Evolutionary conservation across 1,284 basidiomycete genomes (phyloP).

Genomic region (Sporisorium iseilematis-ciliati): DNA sequence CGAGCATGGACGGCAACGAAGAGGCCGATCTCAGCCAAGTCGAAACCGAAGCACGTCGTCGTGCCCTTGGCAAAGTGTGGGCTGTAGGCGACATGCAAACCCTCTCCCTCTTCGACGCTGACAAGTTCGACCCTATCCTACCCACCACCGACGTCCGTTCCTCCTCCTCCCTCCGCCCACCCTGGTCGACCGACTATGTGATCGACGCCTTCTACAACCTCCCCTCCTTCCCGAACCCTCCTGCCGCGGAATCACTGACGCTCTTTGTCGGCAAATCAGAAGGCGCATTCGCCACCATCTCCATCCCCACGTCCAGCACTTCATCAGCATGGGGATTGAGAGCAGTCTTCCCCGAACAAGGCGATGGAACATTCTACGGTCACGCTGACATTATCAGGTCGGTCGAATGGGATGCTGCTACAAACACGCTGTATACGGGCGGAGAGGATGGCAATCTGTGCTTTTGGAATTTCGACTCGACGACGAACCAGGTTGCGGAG

Average conservation of each 20-base stretch:
- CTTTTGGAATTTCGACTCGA: constrained; percentile 44
- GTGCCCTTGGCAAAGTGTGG: constrained; percentile 58
- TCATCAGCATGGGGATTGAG: constrained; percentile 26
- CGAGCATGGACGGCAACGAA: constrained; percentile 26
- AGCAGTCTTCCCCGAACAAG: constrained; percentile 46
- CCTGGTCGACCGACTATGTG: constrained; percentile 65
- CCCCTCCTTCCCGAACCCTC: constrained; percentile 28
- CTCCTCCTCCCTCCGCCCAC: constrained; percentile 52
- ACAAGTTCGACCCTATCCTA: constrained; percentile 59
- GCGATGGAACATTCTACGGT: constrained; percentile 39
- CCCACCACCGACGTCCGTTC: constrained; percentile 49
- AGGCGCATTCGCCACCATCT: constrained; percentile 41
- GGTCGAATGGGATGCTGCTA: constrained; percentile 42
- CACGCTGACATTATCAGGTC: constrained; percentile 61
- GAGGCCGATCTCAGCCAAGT: constrained; percentile 35
- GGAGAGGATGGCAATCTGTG: constrained; percentile 62
- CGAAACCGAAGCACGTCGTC: constrained; percentile 41
- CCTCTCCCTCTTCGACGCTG: constrained; percentile 62
- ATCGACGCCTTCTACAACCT: constrained; percentile 55
- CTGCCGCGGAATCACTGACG: constrained; percentile 5
- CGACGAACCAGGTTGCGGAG: not conserved
- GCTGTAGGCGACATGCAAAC: constrained; percentile 69
- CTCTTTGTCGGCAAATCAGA: constrained; percentile 43
- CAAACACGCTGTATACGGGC: constrained; percentile 52
- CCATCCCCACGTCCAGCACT: constrained; percentile 14